Percentiles rank a stretch among this genome's conserved stretches.
These are phyloP conservation scores for Huntiella bhutanensis DNA, from an alignment of 2,329 filamentous ascomycete genomes.

Conservation along the genomic window DNA sequence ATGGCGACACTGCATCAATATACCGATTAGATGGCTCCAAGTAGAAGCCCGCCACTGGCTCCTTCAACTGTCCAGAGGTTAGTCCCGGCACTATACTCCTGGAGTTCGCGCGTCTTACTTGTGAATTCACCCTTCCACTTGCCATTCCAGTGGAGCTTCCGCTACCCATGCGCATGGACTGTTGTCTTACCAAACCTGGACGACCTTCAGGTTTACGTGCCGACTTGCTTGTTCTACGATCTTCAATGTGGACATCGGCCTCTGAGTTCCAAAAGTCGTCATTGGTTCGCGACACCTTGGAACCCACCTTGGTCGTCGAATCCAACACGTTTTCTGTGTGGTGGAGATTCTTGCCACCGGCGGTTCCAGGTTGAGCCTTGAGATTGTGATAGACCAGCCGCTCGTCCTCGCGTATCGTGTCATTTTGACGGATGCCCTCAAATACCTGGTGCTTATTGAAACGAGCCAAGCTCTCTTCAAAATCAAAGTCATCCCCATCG, in stretches of 20 bases:
- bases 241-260: constrained; percentile 27
- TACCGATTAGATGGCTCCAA: constrained; percentile 35
- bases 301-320: constrained; percentile 11
- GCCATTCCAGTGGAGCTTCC: constrained; percentile 19
- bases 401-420: constrained; percentile 72
- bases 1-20: constrained; percentile 45
- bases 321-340: constrained; percentile 83
- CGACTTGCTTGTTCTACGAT: constrained; percentile 7
- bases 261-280: constrained; percentile 57
- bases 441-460: constrained; percentile 91
- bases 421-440: constrained; percentile 75
- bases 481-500: constrained; percentile 91
- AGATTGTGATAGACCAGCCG: constrained; percentile 85
- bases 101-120: constrained; percentile 3
- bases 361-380: constrained; percentile 45
- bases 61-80: constrained; percentile 4
- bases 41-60: constrained; percentile 29
- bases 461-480: constrained; percentile 71
- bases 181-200: constrained; percentile 5
- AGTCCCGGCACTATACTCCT: not conserved
- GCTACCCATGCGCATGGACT: constrained; percentile 29
- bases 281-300: constrained; percentile 18
- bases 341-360: constrained; percentile 76
- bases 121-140: constrained; percentile 4
- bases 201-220: constrained; percentile 7